Base-by-base conservation (phyloP, 1,139 yeast species). In the Wickerhamiella infanticola region DNA sequence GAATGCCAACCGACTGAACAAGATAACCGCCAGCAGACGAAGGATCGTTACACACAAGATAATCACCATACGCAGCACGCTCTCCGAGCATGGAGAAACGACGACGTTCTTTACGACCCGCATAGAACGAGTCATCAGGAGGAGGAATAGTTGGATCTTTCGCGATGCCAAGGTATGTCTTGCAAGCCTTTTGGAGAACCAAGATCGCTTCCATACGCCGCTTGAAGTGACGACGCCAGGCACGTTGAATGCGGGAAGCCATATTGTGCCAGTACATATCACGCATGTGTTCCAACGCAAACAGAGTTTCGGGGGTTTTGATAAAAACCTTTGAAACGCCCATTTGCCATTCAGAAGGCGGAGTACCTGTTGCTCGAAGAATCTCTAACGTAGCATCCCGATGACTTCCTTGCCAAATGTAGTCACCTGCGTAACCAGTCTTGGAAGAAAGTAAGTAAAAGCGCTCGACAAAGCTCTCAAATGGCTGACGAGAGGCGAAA, bases 381-480 rank as follows among this genome's bases (percentile, higher is more conserved):
- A 93, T 90, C 56, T 82, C 81, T 48, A 70, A 67, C 3, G 86
- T 85, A 0, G 97, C 98, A 35, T 82, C 73, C 45, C 77, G 68
- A 45, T 84, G 79, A 56, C 84, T 94, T 27, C 98, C 98, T 43
- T 70, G 69, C 96, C 96, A 93, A 45, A 84, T 88, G 59, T 83
- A 93, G 56, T 93, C 98, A 63, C 99, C 98, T 3, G 98, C 99
- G 65, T 93, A 93, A 3, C 96, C 93, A 35, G 97, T 88, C 54
- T 79, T 75, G 3, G 88, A 77, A 0, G 97, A 86, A 45, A 93
- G 69, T 47, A 93, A 66, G 62, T 85, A 90, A 62, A 93, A 93
- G 58, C 98, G 72, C 65, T 93, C 96, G n/a, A 86, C 96, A 61
- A 93, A 93, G 63, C 88, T 86, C 48, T 90, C 97, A 65, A 88